Evolutionary conservation across 148 eudicot species (phyloP), one percentile per base, ranked within the genome.

Genomic region (Arbutus unedo): DNA sequence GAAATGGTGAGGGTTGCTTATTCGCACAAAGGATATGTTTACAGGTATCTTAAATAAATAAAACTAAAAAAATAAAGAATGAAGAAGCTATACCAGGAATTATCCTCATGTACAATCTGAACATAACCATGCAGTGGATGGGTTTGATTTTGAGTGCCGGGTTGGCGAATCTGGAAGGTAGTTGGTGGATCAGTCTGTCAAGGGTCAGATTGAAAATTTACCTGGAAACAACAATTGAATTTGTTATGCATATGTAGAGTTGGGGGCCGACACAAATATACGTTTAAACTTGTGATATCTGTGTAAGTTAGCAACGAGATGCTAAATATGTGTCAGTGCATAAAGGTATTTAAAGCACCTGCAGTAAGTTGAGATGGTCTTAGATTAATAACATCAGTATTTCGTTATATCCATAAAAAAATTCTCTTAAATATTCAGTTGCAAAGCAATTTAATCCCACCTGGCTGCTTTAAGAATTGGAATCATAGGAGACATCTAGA

Each of bases 141-240:
- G 77, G 54, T 7, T 74, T 47, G 19, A 54, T 7, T n/a, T 8
- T 74, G 54, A 74, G 31, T 73, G 77, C 77, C 77, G 54, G 47
- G 31, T 74, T 48, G 49, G 54, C 47, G 54, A 53, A 74, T 19
- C 48, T 3, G 77, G 77, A 47, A 66, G 44, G 6, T 66, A 31
- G 44, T 31, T 10, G 44, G 38, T 25, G 16, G 31, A 3, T 19
- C 64, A 59, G 64, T 21, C 23, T 70, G 18, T 70, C 49, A 68
- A 48, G 49, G 48, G 19, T 45, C 23, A 43, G 10, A 15, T 73
- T 19, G 48, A 18, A 73, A 45, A 73, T 73, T 73, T 23, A 73
- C 31, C 14, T 10, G 70, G 70, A 64, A 23, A 64, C 70, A 23
- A 10, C 25, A 15, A 9, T 23, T 64, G 70, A 64, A 9, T 64